Evolutionary conservation across 257 asterid genomes (phyloP), one percentile per base, ranked within the genome.

Genomic region (Plantago ovata): DNA sequence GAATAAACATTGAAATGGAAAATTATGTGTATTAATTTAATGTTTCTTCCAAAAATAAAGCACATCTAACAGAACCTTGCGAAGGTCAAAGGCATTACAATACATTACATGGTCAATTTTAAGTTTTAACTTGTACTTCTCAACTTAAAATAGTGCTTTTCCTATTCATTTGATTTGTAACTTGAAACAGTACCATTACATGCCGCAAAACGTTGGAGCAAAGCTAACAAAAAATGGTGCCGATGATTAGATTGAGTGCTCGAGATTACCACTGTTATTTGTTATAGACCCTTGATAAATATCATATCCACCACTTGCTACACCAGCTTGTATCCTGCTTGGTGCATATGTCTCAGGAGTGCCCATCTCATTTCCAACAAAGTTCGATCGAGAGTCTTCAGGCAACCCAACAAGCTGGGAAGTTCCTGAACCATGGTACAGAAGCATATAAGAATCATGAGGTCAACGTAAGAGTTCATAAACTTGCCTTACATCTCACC

Each of bases 221-320:
- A 49, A 49, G 10, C 15, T 20, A 48, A 48, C 12, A 7, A 9
- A 20, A n/a, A 49, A 15, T 10, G 9, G 13, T 20, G 13, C 8
- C 13, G 13, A 58, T 22, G 32, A 49, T 56, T 58, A 67, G 41
- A 56, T 51, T 38, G 42, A 62, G 38, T 42, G 41, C 16, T 22
- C 69, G 46, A 48, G 24, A 60, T 73, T 70, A 65, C 91, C 81
- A 33, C 72, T 70, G 14, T 72, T 56, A 68, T 73, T 82, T 32
- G 90, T 62, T 13, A 74, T 67, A 65, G 87, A 75, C 58, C 76
- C 87, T 66, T 80, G 92, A 82, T 78, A 76, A 23, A 75, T 61
- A 70, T 77, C 95, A 66, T 85, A 92, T 52, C 89, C 94, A 39
- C 78, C 71, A 69, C 80, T 70, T 63, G 79, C 81, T 44, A 79